Base-by-base conservation (phyloP, 805 yeast genomes). In the Myxozyma neglecta region DNA sequence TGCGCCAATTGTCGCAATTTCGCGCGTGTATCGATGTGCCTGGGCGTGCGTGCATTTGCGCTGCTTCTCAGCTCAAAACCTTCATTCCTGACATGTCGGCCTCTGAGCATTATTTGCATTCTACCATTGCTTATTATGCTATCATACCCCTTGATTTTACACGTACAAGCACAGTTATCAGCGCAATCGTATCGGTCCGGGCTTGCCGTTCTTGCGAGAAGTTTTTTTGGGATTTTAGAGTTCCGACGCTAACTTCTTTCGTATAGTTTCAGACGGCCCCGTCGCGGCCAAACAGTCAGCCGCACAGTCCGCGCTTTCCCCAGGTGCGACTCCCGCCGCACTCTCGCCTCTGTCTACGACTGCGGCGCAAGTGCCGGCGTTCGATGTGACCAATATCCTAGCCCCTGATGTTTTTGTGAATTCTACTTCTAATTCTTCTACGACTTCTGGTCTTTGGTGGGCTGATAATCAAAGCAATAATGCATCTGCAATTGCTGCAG, bases 351-450 rank as follows among this genome's bases (percentile, higher is more conserved):
- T 45, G 35, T 46, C 42, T 46, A 29, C 56, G 5, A 40, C 35
- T 34, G 50, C n/a, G 50, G 50, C 49, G 16, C 50, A 42, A 48
- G 53, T 49, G 32, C n/a, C 11, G 4, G 4, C 53, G 32, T 51
- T 45, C 60, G 40, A 45, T 39, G 52, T 51, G 34, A 44, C 52
- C 54, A 48, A 57, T 46, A 43, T 49, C 10, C 59, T 61, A 42
- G 53, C 64, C 43, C 64, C 64, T 6, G 64, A 61, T n/a, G 59
- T 62, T 6, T 61, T 59, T 54, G 35, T 57, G 32, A 54, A 49
- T 34, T 39, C 61, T 1, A 29, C 57, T 13, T 18, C 61, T 24
- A 37, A 57, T 3, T 39, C 57, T 13, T 18, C 61, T 24, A n/a
- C 54, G 5, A 34, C 57, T 13, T 3, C 61, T 8, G 55, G 53